Conservation (phyloP, 106 monocot species). For the Apostasia ramifera region DNA sequence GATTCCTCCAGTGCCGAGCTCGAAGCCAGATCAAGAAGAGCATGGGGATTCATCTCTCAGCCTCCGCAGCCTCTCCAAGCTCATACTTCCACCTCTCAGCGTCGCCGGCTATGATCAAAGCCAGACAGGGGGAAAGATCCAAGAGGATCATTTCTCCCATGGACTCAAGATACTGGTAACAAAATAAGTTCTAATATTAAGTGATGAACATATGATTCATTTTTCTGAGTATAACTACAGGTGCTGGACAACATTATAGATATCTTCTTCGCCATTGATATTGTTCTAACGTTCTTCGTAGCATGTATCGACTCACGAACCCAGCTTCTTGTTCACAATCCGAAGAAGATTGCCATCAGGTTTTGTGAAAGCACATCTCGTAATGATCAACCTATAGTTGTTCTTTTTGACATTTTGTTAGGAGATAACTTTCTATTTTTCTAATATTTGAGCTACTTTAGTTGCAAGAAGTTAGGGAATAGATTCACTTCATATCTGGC, state of each 20-base stretch:
- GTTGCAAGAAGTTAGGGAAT: too few species aligned
- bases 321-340: slow-evolving; percentile 62
- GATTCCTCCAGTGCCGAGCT: not conserved
- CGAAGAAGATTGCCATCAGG: slow-evolving; percentile 76
- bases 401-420: too few species aligned
- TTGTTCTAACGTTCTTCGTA: slow-evolving; percentile 77
- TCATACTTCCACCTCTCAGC: slow-evolving; percentile 81
- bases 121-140: slow-evolving; percentile 8
- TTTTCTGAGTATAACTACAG: slow-evolving; percentile 36
- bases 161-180: slow-evolving; percentile 37
- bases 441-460: too few species aligned
- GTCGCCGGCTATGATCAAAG: slow-evolving; percentile 29
- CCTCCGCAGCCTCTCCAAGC: slow-evolving; percentile 74
- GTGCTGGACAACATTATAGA: slow-evolving; percentile 77
- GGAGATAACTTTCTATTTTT: too few species aligned
- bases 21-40: slow-evolving; percentile 12
- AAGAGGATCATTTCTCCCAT: slow-evolving; percentile 53
- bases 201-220: too few species aligned
- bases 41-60: slow-evolving; percentile 30
- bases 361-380: slow-evolving; percentile 3
- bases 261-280: slow-evolving; percentile 73
- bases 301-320: slow-evolving; percentile 74
- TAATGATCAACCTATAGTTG: too few species aligned
- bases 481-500: too few species aligned
- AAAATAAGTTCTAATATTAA: too few species aligned